A percentile compares a stretch with the other conserved stretches of the same genome.
Conservation (phyloP, 345 rosid species). For the Linum usitatissimum region DNA sequence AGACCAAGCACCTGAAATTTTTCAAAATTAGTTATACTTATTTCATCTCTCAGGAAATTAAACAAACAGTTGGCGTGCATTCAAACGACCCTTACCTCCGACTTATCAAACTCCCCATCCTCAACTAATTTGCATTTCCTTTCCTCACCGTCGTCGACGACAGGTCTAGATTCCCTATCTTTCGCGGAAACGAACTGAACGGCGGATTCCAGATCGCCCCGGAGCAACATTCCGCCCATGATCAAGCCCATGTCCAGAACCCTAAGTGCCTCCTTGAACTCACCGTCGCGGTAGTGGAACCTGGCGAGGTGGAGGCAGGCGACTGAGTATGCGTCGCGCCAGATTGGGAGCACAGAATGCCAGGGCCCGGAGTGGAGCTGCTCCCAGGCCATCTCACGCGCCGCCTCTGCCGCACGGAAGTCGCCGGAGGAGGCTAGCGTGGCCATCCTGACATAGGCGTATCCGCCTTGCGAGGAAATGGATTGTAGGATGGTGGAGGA, state of each 20-base stretch:
- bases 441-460: conserved; percentile 68
- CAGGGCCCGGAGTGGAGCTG: conserved; percentile 98
- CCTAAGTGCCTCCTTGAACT: conserved; percentile 61
- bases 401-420: conserved; percentile 83
- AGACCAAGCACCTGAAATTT: conserved; percentile 39
- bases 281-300: conserved; percentile 46
- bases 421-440: conserved; percentile 62
- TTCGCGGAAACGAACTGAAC: conserved; percentile 33
- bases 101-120: conserved; percentile 34
- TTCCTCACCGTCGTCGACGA: conserved; percentile 14
- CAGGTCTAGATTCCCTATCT: conserved; percentile 35
- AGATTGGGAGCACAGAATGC: conserved; percentile 85
- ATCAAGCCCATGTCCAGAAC: conserved; percentile 84
- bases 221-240: conserved; percentile 85
- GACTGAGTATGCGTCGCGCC: conserved; percentile 98
- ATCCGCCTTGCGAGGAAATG: conserved; percentile 72
- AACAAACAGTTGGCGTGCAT: background rate
- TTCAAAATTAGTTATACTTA: no score
- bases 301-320: conserved; percentile 72
- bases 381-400: conserved; percentile 99
- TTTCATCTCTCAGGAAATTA: background rate
- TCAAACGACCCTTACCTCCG: conserved; percentile 44
- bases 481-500: conserved; percentile 46
- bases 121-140: conserved; percentile 15
- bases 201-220: conserved; percentile 59